Percentiles rank a stretch among this genome's conserved stretches.
phyloP scores from a whole-genome alignment of 116 monocot species.

The Papilionanthe hybrid region DNA sequence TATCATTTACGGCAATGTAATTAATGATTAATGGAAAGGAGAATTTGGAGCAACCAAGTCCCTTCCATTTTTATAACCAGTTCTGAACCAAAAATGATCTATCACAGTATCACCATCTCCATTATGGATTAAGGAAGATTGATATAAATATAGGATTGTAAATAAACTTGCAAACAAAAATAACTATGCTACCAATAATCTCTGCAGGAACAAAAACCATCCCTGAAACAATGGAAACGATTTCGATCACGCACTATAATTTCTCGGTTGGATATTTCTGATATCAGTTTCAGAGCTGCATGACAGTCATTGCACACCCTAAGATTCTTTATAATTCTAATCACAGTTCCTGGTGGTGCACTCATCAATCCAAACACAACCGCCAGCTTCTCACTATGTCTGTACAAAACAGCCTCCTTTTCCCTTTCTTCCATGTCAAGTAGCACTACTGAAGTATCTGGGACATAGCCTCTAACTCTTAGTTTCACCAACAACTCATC shows the following conservation, averaged over 20 bases:
- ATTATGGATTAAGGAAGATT: no score
- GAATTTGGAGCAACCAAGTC: background rate
- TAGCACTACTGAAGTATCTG: conserved; percentile 21
- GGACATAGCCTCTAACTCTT: conserved; percentile 13
- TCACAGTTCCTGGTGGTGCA: conserved; percentile 7
- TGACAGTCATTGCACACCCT: conserved; percentile 22
- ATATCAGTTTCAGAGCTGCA: conserved; percentile 16
- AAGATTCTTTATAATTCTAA: conserved; percentile 22
- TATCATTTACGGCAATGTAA: background rate
- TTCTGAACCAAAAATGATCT: background rate
- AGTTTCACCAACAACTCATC: conserved; percentile 10
- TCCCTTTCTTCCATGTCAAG: conserved; percentile 13
- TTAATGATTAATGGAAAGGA: background rate
- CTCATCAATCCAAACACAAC: conserved; percentile 14
- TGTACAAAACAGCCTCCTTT: conserved; percentile 12
- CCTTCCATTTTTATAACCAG: background rate
- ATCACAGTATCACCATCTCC: no score
- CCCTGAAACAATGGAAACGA: conserved; percentile 14
- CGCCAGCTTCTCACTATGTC: conserved; percentile 17
- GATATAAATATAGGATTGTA: no score
- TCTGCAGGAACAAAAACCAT: conserved; percentile 18
- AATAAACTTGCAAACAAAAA: background rate
- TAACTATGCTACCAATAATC: conserved; percentile 13
- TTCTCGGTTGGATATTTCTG: conserved; percentile 4
- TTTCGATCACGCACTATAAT: conserved; percentile 21